Conservation (phyloP, 192 early-diverging fungal genomes). For the Jimgerdemannia flammicorona region DNA sequence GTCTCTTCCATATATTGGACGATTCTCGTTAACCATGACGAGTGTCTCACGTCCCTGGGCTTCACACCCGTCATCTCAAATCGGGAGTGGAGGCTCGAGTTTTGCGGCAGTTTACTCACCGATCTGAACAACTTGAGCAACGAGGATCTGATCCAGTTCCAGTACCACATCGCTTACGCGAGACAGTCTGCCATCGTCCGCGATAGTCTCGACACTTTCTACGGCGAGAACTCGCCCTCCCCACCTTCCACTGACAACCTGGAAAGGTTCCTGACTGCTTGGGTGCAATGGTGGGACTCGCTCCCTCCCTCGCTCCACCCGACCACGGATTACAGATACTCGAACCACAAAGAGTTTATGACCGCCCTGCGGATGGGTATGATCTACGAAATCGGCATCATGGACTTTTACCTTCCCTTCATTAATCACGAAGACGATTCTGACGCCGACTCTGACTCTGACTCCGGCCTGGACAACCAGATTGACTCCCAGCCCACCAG, state of each 20-base stretch:
- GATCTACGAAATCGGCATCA: background rate
- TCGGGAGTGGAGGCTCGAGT: background rate
- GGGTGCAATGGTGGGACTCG: background rate
- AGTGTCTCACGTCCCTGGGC: background rate
- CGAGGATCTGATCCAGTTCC: background rate
- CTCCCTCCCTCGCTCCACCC: background rate
- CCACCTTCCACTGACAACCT: background rate
- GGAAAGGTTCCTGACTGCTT: background rate
- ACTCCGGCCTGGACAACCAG: background rate
- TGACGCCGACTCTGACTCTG: background rate
- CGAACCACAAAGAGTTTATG: background rate
- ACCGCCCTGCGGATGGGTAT: background rate
- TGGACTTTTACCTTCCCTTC: background rate
- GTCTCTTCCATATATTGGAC: background rate
- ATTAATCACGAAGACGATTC: background rate
- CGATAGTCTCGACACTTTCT: background rate
- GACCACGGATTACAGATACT: background rate
- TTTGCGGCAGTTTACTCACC: background rate
- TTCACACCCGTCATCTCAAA: background rate
- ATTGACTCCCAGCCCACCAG: background rate
- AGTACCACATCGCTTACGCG: background rate
- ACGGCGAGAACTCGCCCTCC: background rate
- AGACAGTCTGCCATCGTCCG: background rate
- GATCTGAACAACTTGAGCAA: background rate
- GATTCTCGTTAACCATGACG: background rate